Evolutionary conservation across 805 yeast genomes (phyloP), one percentile per base, ranked within the genome.

Genomic region (Yamadazyma takamatsuzukensis): DNA sequence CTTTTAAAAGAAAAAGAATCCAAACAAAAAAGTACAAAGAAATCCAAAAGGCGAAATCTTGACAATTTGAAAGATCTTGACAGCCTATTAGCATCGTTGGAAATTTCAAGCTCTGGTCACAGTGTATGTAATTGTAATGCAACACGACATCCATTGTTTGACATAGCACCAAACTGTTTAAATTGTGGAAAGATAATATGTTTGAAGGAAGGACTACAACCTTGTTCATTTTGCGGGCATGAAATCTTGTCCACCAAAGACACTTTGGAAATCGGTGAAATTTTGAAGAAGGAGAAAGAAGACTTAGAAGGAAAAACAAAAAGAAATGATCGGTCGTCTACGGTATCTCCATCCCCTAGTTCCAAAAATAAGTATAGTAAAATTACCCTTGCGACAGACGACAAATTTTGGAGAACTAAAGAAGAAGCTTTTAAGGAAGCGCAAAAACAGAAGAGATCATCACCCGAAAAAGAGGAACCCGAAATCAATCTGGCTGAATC

Each of bases 171-270:
- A 1, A 93, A 93, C 53, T 93, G 99, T 49, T 59, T 93, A 25
- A 79, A 83, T 39, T 93, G 99, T 55, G 99, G 99, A 8, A 85
- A 88, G 55, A 85, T 93, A 25, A 85, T 93, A 2, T 93, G 99
- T 62, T 70, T 73, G 4, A 80, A 80, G 45, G 97, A 93, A 51
- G 97, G 97, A 0, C 62, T 86, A 15, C 93, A 89, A 39, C 93
- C 93, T 3, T 93, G 99, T 51, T 72, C 93, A 2, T 83, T 61
- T 41, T 93, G 98, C 61, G 85, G 87, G 0, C 53, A 68, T 16
- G 82, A 78, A 21, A 58, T 93, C 25, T 64, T 93, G 13, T 68
- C 78, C 5, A 52, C 59, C 8, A 72, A 70, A n/a, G 96, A 89
- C 43, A 70, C 76, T 46, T 41, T 48, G 4, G 78, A 75, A 32